A percentile compares a stretch with the other conserved stretches of the same genome.
Evolutionary conservation across 345 rosid species (phyloP).

Genomic region (Brassica juncea): DNA sequence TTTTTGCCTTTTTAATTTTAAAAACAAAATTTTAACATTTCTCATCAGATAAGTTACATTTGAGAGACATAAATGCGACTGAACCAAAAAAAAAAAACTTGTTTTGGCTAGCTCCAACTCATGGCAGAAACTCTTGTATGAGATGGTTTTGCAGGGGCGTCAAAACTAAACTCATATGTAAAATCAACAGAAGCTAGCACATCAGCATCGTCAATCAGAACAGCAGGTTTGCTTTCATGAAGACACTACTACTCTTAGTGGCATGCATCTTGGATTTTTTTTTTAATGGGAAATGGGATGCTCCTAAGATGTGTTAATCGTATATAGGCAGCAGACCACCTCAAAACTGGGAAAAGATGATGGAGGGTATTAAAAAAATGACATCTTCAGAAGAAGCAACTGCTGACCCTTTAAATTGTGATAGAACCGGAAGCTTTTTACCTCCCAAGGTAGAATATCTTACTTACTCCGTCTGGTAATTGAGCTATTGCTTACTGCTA

Average conservation of each 20-base stretch:
- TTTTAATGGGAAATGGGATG: not conserved
- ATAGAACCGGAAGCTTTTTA: slow-evolving; percentile 40
- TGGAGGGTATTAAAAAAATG: slow-evolving; percentile 35
- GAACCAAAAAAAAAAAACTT: not conserved
- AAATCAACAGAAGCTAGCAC: slow-evolving; percentile 25
- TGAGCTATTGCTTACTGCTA: not conserved
- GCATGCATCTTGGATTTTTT: not conserved
- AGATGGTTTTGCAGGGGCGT: slow-evolving; percentile 38
- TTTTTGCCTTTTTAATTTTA: not conserved
- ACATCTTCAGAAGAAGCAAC: slow-evolving; percentile 33
- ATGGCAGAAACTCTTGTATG: not conserved
- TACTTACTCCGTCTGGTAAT: not conserved
- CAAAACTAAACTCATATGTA: slow-evolving; percentile 32
- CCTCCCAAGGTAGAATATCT: slow-evolving; percentile 41
- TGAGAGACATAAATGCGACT: not conserved
- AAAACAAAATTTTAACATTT: not conserved
- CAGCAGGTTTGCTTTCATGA: slow-evolving; percentile 23
- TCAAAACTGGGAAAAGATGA: slow-evolving; percentile 40
- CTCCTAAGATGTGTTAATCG: not conserved
- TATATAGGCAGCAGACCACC: slow-evolving; percentile 33
- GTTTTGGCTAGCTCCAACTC: slow-evolving; percentile 3
- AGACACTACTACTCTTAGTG: not conserved
- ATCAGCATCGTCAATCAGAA: slow-evolving; percentile 28
- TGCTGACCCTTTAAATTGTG: slow-evolving; percentile 25
- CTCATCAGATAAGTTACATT: not conserved